These are phyloP conservation scores for Maudiozyma saulgeensis DNA, from an alignment of 805 yeast species.

Conservation along the genomic window DNA sequence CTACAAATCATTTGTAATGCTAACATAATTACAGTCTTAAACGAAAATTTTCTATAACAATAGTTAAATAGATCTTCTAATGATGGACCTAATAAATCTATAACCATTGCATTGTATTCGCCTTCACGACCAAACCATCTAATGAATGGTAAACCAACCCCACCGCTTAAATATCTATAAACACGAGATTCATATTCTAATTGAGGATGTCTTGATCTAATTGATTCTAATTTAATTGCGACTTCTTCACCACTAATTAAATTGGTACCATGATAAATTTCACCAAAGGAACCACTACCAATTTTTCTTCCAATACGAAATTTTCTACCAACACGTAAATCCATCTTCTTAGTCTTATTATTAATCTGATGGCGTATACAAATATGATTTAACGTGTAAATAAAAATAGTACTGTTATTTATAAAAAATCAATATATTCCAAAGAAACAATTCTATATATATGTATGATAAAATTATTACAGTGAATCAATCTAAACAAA, in stretches of 20 bases:
- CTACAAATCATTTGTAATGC: conserved; percentile 95
- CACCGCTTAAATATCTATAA: conserved; percentile 89
- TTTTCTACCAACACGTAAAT: conserved; percentile 88
- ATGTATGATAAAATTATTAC: no score
- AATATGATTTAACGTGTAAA: no score
- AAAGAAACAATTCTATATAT: no score
- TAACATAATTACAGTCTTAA: conserved; percentile 83
- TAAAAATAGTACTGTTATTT: no score
- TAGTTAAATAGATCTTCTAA: conserved; percentile 92
- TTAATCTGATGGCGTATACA: no score
- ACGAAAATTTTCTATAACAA: conserved; percentile 87
- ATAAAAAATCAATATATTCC: no score
- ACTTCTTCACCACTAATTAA: conserved; percentile 96
- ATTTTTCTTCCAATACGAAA: conserved; percentile 91
- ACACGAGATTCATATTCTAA: conserved; percentile 96
- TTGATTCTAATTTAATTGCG: conserved; percentile 89
- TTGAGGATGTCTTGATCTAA: conserved; percentile 93
- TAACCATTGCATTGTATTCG: conserved; percentile 95
- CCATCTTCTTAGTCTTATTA: conserved; percentile 32
- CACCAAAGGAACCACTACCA: conserved; percentile 97
- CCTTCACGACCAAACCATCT: conserved; percentile 97
- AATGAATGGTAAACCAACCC: conserved; percentile 95
- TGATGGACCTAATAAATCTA: conserved; percentile 91
- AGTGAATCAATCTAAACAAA: no score
- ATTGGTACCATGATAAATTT: conserved; percentile 87